phyloP scores from a whole-genome alignment of 2,329 filamentous ascomycete species.

The Scedosporium dehoogii region DNA sequence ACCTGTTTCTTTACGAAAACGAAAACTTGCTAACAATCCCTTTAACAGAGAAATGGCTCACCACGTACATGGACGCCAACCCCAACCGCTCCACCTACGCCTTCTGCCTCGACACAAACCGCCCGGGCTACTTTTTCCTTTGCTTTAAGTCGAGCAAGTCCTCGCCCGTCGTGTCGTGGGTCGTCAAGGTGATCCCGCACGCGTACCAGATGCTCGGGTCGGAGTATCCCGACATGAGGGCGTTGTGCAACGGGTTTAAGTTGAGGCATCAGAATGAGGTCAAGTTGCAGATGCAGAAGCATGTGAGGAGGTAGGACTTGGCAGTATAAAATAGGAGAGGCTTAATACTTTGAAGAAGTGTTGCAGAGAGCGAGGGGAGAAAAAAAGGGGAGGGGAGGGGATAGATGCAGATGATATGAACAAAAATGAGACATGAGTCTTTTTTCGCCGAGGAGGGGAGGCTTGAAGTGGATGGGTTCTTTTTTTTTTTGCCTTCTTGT shows the following conservation, averaged over 20 bases:
- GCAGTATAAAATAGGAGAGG: no score
- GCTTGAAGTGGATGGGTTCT: no score
- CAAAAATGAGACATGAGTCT: no score
- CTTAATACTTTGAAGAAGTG: neutral
- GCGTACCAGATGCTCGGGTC: slow-evolving; percentile 86
- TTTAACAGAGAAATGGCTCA: slow-evolving; percentile 80
- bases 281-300: slow-evolving; percentile 38
- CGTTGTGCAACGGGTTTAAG: slow-evolving; percentile 96
- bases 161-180: slow-evolving; percentile 66
- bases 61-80: slow-evolving; percentile 92
- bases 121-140: slow-evolving; percentile 88
- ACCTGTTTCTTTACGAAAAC: no score
- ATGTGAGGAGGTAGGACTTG: slow-evolving; percentile 3
- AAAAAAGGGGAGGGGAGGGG: neutral
- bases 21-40: slow-evolving; percentile 12
- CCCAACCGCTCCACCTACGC: slow-evolving; percentile 87
- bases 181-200: slow-evolving; percentile 83
- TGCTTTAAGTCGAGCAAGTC: slow-evolving; percentile 87
- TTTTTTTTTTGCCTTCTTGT: no score
- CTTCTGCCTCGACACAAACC: slow-evolving; percentile 88
- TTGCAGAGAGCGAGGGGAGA: neutral
- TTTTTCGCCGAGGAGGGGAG: no score
- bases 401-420: no score
- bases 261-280: slow-evolving; percentile 60
- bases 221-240: slow-evolving; percentile 88